Conservation (phyloP, 495 filamentous ascomycete species). For the Penicillium paxilli region DNA sequence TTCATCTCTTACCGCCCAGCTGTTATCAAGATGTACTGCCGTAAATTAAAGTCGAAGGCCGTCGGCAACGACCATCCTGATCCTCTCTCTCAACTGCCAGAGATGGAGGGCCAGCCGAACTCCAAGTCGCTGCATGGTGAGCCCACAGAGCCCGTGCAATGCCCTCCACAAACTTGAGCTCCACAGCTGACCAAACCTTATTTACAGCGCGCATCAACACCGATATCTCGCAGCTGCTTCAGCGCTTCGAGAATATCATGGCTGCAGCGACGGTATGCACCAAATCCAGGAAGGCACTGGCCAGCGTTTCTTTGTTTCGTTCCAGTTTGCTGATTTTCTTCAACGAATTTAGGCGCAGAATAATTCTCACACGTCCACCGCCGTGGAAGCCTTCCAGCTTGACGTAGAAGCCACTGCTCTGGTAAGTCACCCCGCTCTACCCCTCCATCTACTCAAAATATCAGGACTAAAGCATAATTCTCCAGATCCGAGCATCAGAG, state of each 20-base stretch:
- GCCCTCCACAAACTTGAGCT: not conserved
- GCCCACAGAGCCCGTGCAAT: not conserved
- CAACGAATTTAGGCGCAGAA: constrained; percentile 40
- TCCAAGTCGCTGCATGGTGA: constrained; percentile 41
- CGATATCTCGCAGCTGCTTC: constrained; percentile 56
- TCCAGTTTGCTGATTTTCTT: too few species aligned
- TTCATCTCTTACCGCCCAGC: constrained; percentile 5
- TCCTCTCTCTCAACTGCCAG: not conserved
- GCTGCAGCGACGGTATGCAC: constrained; percentile 52
- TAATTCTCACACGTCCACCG: constrained; percentile 43
- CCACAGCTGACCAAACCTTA: constrained; percentile 10
- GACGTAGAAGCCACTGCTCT: constrained; percentile 64
- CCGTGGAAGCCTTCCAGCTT: constrained; percentile 61
- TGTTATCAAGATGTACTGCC: not conserved
- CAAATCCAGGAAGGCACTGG: not conserved
- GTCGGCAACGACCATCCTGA: not conserved
- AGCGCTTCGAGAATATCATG: constrained; percentile 63
- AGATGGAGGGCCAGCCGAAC: constrained; percentile 20
- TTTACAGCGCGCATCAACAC: constrained; percentile 52
- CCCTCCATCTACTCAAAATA: not conserved
- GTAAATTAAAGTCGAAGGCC: not conserved
- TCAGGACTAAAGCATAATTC: not conserved
- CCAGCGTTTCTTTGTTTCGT: not conserved
- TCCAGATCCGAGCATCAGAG: constrained; percentile 63
- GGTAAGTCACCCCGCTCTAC: constrained; percentile 35